A percentile compares a stretch with the other conserved stretches of the same genome.
Evolutionary conservation across 176 grass and related monocot genomes (phyloP).

Genomic region (Aegilops umbellulata): DNA sequence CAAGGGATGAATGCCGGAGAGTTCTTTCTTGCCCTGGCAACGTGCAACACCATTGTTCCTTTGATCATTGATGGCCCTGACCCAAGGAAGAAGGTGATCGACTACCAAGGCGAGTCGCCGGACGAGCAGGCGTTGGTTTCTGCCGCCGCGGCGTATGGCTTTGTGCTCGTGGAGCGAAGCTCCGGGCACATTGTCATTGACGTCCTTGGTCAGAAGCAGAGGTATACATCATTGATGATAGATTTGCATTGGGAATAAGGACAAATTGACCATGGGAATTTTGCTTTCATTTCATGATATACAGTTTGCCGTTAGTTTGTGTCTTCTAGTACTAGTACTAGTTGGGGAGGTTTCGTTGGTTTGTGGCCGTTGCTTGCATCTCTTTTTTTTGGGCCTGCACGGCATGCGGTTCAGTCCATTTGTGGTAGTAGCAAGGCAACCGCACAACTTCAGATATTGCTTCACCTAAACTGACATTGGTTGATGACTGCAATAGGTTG

Average conservation of each 20-base stretch:
- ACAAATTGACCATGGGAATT: background rate
- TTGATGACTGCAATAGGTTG: constrained; percentile 7
- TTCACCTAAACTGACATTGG: constrained; percentile 11
- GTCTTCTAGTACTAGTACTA: background rate
- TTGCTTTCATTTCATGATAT: background rate
- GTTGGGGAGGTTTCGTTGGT: constrained; percentile 16
- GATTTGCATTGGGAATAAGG: constrained; percentile 15
- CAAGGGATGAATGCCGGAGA: constrained; percentile 43
- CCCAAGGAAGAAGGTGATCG: constrained; percentile 51
- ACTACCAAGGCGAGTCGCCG: constrained; percentile 95
- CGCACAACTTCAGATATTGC: constrained; percentile 11
- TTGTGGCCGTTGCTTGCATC: constrained; percentile 29
- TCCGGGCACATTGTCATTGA: constrained; percentile 82
- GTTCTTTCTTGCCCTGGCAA: constrained; percentile 78
- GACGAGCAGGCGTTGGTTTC: constrained; percentile 91
- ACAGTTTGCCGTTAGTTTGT: background rate
- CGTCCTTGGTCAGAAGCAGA: constrained; percentile 74
- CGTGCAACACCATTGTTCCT: constrained; percentile 93
- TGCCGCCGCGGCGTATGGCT: constrained; percentile 82
- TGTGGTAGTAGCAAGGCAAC: background rate
- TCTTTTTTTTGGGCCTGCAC: background rate
- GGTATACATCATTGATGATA: constrained; percentile 44
- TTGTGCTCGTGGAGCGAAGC: constrained; percentile 78
- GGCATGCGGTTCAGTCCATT: background rate
- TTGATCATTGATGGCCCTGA: constrained; percentile 37